These are phyloP conservation scores for Aplosporella prunicola DNA, from an alignment of 2,329 filamentous ascomycete genomes.

Conservation along the genomic window DNA sequence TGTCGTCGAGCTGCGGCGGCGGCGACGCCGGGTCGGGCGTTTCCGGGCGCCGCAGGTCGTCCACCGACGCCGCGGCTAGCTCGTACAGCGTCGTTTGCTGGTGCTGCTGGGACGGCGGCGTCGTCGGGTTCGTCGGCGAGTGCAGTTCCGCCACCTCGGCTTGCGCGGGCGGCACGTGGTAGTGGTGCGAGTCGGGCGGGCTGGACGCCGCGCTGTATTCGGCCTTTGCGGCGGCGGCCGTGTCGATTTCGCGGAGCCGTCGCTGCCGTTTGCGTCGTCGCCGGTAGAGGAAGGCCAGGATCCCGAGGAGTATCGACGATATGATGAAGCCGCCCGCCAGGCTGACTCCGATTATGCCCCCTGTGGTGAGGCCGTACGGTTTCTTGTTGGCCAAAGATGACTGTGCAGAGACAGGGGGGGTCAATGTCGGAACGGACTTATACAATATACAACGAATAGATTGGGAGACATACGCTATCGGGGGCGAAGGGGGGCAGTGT, in stretches of 20 bases:
- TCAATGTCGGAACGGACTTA: neutral
- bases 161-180: too few species aligned
- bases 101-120: neutral
- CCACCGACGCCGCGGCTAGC: neutral
- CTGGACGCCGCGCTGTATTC: neutral
- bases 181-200: too few species aligned
- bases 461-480: neutral
- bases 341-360: conserved; percentile 3
- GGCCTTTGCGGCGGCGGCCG: neutral
- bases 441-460: neutral
- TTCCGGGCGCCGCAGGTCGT: neutral
- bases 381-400: neutral
- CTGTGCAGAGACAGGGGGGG: neutral
- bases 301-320: neutral
- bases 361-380: neutral
- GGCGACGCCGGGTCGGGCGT: neutral
- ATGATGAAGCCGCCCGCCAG: conserved; percentile 3
- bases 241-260: neutral
- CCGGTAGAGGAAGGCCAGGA: conserved; percentile 1
- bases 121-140: neutral
- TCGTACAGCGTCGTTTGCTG: neutral
- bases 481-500: conserved; percentile 4
- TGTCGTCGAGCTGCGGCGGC: neutral
- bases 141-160: conserved; percentile 2
- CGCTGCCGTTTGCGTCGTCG: neutral